A percentile compares a stretch with the other conserved stretches of the same genome.
Conservation (phyloP, 2,329 filamentous ascomycete species). For the Westerdykella sp. region DNA sequence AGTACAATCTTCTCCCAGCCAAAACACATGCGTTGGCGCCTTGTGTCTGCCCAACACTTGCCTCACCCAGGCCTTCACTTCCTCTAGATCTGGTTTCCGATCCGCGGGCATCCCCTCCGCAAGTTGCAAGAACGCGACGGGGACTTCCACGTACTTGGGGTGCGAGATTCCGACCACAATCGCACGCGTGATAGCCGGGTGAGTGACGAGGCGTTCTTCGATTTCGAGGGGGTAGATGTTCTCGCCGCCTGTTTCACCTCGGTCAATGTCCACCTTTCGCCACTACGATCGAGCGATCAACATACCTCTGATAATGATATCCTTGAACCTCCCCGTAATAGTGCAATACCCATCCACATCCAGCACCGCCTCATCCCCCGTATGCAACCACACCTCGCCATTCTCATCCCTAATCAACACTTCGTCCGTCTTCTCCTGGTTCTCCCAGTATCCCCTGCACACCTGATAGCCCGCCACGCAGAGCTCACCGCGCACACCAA, state of each 20-base stretch:
- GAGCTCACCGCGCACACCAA: conserved; percentile 65
- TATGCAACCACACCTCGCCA: conserved; percentile 41
- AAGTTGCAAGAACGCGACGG: conserved; percentile 56
- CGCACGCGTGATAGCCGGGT: conserved; percentile 57
- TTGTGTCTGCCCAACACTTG: conserved; percentile 38
- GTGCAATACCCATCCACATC: conserved; percentile 53
- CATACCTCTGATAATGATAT: conserved; percentile 66
- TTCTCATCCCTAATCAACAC: conserved; percentile 61
- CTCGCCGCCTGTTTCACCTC: conserved; percentile 25
- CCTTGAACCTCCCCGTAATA: conserved; percentile 72
- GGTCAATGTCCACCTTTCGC: background rate
- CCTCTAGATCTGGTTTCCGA: conserved; percentile 24
- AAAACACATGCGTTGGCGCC: conserved; percentile 67
- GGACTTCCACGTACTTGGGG: conserved; percentile 66
- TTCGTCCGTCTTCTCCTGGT: conserved; percentile 68
- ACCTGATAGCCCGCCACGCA: conserved; percentile 74
- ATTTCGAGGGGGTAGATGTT: conserved; percentile 63
- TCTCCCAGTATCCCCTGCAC: conserved; percentile 59
- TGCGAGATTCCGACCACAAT: conserved; percentile 66
- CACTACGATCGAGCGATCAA: background rate
- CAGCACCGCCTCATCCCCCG: conserved; percentile 36
- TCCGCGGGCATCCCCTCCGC: conserved; percentile 9
- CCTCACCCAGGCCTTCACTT: conserved; percentile 35
- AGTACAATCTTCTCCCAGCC: conserved; percentile 53
- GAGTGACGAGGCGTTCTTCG: conserved; percentile 63